Evolutionary conservation across 176 grass and related monocot species (phyloP), one percentile per base, ranked within the genome.

Genomic region (Raddia distichophylla): DNA sequence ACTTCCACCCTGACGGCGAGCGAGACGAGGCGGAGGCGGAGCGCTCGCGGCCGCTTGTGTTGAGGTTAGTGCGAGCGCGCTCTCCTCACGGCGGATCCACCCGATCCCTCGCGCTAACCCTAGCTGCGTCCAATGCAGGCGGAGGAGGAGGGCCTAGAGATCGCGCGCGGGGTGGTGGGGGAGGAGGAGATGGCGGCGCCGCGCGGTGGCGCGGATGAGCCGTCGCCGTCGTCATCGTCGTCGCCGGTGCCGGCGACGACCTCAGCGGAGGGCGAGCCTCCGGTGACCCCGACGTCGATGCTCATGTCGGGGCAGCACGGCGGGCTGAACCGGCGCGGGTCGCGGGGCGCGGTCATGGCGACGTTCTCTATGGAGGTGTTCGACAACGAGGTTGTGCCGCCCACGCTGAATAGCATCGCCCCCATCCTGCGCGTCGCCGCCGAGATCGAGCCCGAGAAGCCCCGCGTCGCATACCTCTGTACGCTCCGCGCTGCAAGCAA

Each of bases 321-420:
- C 3, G 67, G 79, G 40, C 79, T 98, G 11, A 89, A 89, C 74
- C 82, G 95, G 76, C 81, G 88, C 47, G 80, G 88, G 65, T 98
- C 92, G 11, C 87, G 95, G 88, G 45, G 86, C 67, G 87, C 92
- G 8, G 86, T 86, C 18, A 93, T 84, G 95, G 81, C 84, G 27
- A 90, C 82, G 43, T 98, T 98, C 90, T 95, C 95, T 45, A 93
- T 93, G 92, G 92, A 98, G 90, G 95, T 98, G 18, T 98, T 98
- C 74, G 92, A 98, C 78, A 95, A 95, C 75, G 95, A 94, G 72
- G 92, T 98, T 9, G 95, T 93, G 56, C 95, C 95, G 10, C 83
- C 95, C 16, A 87, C 92, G 61, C 88, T 98, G 22, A 92, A 40
- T 71, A 93, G 88, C 84, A 93, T 98, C 68, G 90, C 86, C n/a